Base-by-base conservation (phyloP, 2,329 filamentous ascomycete genomes). In the Aspergillus sergii region DNA sequence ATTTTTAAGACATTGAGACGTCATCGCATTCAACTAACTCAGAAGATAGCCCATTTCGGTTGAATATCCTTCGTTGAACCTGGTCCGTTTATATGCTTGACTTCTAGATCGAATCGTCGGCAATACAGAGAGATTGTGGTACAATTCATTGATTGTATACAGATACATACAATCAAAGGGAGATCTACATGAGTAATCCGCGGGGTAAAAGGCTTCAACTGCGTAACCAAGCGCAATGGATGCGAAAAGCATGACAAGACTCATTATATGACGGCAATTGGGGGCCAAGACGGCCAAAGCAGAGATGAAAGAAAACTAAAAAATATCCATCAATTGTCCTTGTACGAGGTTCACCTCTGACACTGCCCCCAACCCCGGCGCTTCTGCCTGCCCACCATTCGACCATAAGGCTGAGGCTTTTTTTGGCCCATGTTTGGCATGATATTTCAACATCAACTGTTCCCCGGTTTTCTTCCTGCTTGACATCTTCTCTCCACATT, bases 1-100 rank as follows among this genome's bases (percentile, higher is more conserved):
- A 23, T 30, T 34, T 36, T 56, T 58, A 23, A 54, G 53, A 57
- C 53, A 60, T 57, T 21, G 48, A 51, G 48, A 51, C 48, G 48
- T 51, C 48, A 51, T 57, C 53, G 58, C 21, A 60, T 60, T 61
- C 14, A n/a, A 21, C 48, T 10, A 32, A 34, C 19, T 8, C 4
- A 48, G 21, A 19, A 16, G 45, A 48, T 8, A 16, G 19, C 28
- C 23, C 23, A 7, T 2, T 36, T n/a, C 11, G 1, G 16, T 34
- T 21, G 19, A 19, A 46, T 57, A 16, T 5, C 7, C 9, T 28
- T 43, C 41, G 28, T 50, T 51, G 16, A 51, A 41, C 39, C 16
- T 41, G 39, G 16, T 9, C 39, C 39, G 19, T 8, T 19, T n/a
- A 8, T n/a, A 9, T 41, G 16, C 39, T n/a, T 8, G 39, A 41